phyloP scores from a whole-genome alignment of 371 early-diverging fungal genomes.

The Apophysomyces trapeziformis region DNA sequence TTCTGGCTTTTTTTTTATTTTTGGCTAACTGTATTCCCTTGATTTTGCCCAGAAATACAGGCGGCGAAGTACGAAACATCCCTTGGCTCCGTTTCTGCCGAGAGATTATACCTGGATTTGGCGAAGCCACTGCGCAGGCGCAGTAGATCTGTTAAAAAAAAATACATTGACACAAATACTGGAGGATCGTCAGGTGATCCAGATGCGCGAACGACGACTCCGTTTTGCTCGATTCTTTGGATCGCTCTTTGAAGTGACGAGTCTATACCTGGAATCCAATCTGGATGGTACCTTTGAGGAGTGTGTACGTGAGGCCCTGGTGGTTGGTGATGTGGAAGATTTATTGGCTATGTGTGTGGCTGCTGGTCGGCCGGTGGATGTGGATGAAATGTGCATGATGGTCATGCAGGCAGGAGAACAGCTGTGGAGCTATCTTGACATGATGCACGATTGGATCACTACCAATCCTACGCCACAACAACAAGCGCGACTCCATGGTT shows the following conservation, averaged over 20 bases:
- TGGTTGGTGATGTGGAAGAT: slow-evolving; percentile 47
- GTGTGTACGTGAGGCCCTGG: slow-evolving; percentile 47
- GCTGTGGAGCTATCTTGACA: slow-evolving; percentile 42
- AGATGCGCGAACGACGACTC: slow-evolving; percentile 18
- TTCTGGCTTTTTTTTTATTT: neutral
- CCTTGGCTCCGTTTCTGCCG: slow-evolving; percentile 56
- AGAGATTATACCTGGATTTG: slow-evolving; percentile 48
- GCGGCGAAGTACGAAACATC: slow-evolving; percentile 52
- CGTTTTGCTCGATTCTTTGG: slow-evolving; percentile 53
- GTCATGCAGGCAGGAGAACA: slow-evolving; percentile 50
- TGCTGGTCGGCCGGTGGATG: slow-evolving; percentile 44
- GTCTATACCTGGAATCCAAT: slow-evolving; percentile 50
- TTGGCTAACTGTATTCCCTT: neutral
- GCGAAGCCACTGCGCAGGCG: slow-evolving; percentile 43
- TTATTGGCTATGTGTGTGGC: slow-evolving; percentile 43
- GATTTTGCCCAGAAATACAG: slow-evolving; percentile 46
- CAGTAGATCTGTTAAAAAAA: slow-evolving; percentile 10
- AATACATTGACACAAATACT: neutral
- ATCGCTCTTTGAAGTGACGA: slow-evolving; percentile 43
- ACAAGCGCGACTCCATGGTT: slow-evolving; percentile 23
- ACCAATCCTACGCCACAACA: slow-evolving; percentile 44
- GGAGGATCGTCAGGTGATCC: neutral
- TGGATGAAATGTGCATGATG: slow-evolving; percentile 47
- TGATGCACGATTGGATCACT: slow-evolving; percentile 35
- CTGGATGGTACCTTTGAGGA: slow-evolving; percentile 56